A percentile compares a stretch with the other conserved stretches of the same genome.
phyloP scores from a whole-genome alignment of 78 protist genomes.

The Protostelium mycophagum region DNA sequence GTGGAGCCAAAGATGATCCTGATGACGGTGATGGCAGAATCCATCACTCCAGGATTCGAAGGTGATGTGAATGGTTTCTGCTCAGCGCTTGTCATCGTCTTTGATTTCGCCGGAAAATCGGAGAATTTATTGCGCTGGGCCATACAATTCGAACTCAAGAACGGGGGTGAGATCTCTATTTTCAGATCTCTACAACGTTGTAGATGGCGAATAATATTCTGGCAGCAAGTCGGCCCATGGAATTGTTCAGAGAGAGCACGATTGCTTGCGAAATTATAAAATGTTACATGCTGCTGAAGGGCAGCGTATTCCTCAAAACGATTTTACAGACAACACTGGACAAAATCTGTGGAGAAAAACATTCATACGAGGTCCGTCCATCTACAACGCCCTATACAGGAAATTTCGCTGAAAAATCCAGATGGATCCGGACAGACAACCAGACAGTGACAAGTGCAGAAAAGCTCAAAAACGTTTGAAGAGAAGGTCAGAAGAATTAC shows the following conservation, averaged over 20 bases:
- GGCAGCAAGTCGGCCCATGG: background rate
- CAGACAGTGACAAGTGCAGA: background rate
- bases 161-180: background rate
- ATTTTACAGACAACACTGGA: background rate
- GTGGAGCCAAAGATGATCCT: background rate
- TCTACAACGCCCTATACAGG: background rate
- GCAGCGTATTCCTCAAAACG: background rate
- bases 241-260: background rate
- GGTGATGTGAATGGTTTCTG: background rate
- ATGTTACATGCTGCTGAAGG: background rate
- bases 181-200: no score
- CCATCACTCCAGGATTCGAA: background rate
- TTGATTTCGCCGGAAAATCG: background rate
- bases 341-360: background rate
- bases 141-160: background rate
- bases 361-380: background rate
- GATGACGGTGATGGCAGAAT: background rate
- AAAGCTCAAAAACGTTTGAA: background rate
- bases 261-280: background rate
- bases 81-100: background rate
- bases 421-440: background rate
- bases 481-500: background rate
- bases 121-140: background rate
- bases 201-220: background rate
- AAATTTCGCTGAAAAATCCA: no score